These are phyloP conservation scores for Ceriops tagal DNA, from an alignment of 345 rosid species.

Conservation along the genomic window DNA sequence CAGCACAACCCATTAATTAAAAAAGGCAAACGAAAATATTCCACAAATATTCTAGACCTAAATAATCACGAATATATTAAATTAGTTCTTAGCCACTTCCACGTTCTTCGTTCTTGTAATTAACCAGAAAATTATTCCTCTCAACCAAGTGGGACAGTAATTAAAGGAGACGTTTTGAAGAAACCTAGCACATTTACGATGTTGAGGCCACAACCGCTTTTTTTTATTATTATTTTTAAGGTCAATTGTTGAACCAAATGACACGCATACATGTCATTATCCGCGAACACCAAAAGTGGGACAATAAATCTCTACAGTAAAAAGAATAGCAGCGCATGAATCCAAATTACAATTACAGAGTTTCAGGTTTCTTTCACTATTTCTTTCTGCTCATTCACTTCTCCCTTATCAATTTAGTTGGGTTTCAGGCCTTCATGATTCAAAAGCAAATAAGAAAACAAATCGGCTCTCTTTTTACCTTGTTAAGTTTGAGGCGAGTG, in stretches of 20 bases:
- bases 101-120: background rate
- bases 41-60: too few relatives aligned
- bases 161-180: too few relatives aligned
- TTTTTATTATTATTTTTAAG: background rate
- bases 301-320: slow-evolving; percentile 43
- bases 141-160: too few relatives aligned
- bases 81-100: background rate
- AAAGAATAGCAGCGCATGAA: slow-evolving; percentile 36
- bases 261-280: slow-evolving; percentile 41
- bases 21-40: too few relatives aligned
- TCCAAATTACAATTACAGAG: slow-evolving; percentile 23
- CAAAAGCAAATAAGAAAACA: too few relatives aligned
- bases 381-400: slow-evolving; percentile 1
- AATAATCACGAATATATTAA: too few relatives aligned
- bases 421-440: too few relatives aligned
- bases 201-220: background rate
- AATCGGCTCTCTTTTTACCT: slow-evolving; percentile 37
- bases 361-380: slow-evolving; percentile 5
- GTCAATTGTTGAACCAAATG: slow-evolving; percentile 3
- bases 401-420: too few relatives aligned
- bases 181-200: too few relatives aligned
- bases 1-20: too few relatives aligned
- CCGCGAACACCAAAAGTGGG: slow-evolving; percentile 49
- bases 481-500: slow-evolving; percentile 75
- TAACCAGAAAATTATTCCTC: background rate